Conservation (phyloP, 352 stramenopile species). For the Plasmopara viticola region DNA sequence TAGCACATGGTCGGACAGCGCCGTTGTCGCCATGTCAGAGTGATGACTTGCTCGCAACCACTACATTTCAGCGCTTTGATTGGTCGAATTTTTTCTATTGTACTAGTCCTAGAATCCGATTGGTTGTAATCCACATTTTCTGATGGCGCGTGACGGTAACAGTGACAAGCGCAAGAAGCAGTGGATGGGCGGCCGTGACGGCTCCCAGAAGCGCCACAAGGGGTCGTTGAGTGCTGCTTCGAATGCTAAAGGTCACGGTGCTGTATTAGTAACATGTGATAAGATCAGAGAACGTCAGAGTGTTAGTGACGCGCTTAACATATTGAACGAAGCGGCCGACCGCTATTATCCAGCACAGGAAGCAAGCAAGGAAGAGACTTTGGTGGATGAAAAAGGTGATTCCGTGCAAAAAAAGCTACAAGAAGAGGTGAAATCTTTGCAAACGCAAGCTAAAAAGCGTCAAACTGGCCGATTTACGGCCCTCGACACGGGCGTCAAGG, state of each 20-base stretch:
- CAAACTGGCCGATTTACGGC: constrained; percentile 64
- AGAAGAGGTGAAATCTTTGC: constrained; percentile 58
- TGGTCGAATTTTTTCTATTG: constrained; percentile 10
- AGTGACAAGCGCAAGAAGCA: constrained; percentile 51
- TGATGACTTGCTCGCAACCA: neutral
- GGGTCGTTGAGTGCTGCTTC: constrained; percentile 35
- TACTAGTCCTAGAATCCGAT: too few species aligned
- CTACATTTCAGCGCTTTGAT: constrained; percentile 13
- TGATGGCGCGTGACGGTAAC: constrained; percentile 26
- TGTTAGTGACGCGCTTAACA: constrained; percentile 62
- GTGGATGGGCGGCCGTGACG: constrained; percentile 38
- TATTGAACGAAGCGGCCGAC: constrained; percentile 70
- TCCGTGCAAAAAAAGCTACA: constrained; percentile 63
- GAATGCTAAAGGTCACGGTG: constrained; percentile 52
- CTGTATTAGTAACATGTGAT: constrained; percentile 69
- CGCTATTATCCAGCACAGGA: constrained; percentile 42
- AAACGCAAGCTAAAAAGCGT: constrained; percentile 46
- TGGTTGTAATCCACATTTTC: too few species aligned
- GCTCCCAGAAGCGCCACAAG: constrained; percentile 56
- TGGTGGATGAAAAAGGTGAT: constrained; percentile 15
- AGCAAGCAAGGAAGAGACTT: constrained; percentile 15
- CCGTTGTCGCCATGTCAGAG: constrained; percentile 24
- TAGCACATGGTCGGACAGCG: constrained; percentile 56
- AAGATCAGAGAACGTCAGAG: constrained; percentile 71
- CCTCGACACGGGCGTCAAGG: constrained; percentile 68